Conservation (phyloP, 2,329 filamentous ascomycete genomes). For the Trichoderma gracile region DNA sequence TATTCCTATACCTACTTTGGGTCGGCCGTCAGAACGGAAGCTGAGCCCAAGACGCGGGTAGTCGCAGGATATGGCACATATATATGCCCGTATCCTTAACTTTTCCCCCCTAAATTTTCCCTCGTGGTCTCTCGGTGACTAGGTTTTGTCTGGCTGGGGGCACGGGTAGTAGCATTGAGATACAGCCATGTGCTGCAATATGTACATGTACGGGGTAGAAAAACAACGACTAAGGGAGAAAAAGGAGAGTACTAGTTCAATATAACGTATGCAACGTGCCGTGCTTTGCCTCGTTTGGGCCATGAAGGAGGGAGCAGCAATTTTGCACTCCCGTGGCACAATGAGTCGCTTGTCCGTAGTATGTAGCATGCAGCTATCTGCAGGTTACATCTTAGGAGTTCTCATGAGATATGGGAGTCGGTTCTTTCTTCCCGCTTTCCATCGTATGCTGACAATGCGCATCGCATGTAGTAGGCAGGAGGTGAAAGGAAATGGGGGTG, state of each 20-base stretch:
- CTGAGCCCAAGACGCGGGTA: no score
- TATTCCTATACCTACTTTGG: no score
- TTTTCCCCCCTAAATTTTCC: no score
- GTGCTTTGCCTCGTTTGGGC: background rate
- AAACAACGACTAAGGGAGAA: no score
- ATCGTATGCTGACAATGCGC: background rate
- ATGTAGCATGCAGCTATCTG: conserved; percentile 11
- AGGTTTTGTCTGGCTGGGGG: no score
- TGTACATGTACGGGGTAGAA: no score
- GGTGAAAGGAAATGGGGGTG: background rate
- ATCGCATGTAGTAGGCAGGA: background rate
- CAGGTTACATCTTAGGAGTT: background rate
- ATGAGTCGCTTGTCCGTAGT: background rate
- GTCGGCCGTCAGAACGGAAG: no score
- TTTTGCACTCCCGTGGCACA: conserved; percentile 5
- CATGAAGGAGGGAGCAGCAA: background rate
- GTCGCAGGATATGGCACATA: no score
- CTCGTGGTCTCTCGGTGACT: no score
- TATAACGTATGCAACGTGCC: conserved; percentile 8
- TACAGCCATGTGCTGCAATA: background rate
- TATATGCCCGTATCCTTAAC: no score
- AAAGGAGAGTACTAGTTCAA: no score
- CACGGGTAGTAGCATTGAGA: background rate
- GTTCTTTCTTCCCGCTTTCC: background rate
- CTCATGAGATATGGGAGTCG: background rate